Evolutionary conservation across 2,329 filamentous ascomycete species (phyloP), one percentile per base, ranked within the genome.

Genomic region (Tetracladium maxilliforme): DNA sequence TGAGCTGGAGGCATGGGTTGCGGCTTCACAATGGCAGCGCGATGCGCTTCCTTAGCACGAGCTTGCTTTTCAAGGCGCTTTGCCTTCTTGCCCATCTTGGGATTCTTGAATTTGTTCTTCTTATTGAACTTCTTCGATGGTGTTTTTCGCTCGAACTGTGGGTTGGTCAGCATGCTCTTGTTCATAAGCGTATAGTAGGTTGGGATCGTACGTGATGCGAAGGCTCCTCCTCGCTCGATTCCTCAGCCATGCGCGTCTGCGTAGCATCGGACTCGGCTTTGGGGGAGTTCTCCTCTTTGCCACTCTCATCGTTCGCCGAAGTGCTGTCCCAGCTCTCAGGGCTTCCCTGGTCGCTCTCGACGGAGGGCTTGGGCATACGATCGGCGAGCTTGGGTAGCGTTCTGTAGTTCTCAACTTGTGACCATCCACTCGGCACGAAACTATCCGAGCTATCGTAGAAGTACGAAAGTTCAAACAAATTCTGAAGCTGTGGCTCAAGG

Each of bases 401-500:
- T 33, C 64, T 69, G 15, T 59, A 60, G 11, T 73, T 64, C 10
- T 72, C 64, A 3, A 79, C 51, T 3, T 52, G 54, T 13, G 66
- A 66, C 66, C 74, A 86, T 1, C 79, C 81, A 4, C 70, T 74
- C 1, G 80, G 76, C 8, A 92, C 57, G 12, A 61, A 49, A 14
- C 72, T 65, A 13, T 63, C 62, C 2, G 52, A 49, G 7, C 44
- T 40, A 16, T 46, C 42, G 13, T 54, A 47, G 32, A 76, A 70
- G 40, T 79, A 78, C 43, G 72, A 71, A 35, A 93, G 52, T 10
- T 79, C 70, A 43, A 95, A 95, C 10, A 94, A 54, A 29, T 70
- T 74, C 41, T 73, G 76, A 19, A 80, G 57, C 12, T 59, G 51
- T 2, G 66, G 54, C 1, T 69, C 64, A 14, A 95, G 64, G 33